Evolutionary conservation across 257 asterid species (phyloP).

Genomic region (Ballota nigra): DNA sequence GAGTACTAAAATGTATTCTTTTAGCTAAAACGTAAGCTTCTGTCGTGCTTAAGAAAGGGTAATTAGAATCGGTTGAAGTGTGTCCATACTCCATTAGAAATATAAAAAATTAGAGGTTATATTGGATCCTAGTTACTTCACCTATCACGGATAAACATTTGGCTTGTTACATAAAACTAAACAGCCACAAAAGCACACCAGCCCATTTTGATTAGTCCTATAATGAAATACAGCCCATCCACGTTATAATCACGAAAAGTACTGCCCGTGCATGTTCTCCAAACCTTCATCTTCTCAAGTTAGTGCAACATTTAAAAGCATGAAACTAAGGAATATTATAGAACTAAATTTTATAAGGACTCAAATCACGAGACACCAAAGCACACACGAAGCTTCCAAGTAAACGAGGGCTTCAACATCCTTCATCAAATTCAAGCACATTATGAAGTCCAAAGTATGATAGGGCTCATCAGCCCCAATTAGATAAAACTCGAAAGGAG

Average conservation of each 20-base stretch:
- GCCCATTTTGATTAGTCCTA: neutral
- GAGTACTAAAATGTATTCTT: neutral
- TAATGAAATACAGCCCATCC: too few species aligned
- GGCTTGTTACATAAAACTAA: neutral
- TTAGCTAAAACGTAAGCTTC: neutral
- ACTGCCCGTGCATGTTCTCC: too few species aligned
- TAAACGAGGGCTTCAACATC: constrained; percentile 3
- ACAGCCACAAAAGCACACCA: neutral
- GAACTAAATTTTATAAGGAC: neutral
- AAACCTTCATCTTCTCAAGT: neutral
- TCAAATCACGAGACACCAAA: neutral
- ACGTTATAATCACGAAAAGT: too few species aligned
- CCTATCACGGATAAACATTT: neutral
- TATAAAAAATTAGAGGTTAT: neutral
- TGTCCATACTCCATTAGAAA: neutral
- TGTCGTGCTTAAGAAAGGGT: neutral
- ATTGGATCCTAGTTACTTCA: neutral
- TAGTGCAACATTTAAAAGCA: neutral
- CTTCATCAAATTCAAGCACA: constrained; percentile 16
- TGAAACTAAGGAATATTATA: neutral
- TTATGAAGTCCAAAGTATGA: neutral
- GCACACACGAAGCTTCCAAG: constrained; percentile 5
- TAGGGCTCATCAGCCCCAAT: neutral
- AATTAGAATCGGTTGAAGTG: neutral
- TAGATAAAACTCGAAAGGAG: neutral